Evolutionary conservation across 208 protist genomes (phyloP).

Genomic region (Acanthamoeba culbertsoni): DNA sequence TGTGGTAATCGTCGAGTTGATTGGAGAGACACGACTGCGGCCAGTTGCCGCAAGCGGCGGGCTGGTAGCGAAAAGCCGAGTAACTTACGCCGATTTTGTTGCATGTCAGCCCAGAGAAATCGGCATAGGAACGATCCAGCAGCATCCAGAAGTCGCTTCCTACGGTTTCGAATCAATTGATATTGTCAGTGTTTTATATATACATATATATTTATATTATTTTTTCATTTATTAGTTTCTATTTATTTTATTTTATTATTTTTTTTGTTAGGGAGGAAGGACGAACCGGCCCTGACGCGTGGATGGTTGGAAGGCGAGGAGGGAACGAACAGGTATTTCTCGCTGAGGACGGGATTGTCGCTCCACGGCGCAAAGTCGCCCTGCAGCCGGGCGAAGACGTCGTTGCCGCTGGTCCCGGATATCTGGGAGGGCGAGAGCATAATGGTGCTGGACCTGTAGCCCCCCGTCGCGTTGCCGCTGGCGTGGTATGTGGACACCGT

Average conservation of each 20-base stretch:
- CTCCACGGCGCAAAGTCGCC: constrained; percentile 45
- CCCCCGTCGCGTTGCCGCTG: neutral
- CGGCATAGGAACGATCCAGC: neutral
- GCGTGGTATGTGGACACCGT: neutral
- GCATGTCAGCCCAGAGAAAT: constrained; percentile 22
- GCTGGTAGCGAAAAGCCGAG: constrained; percentile 27
- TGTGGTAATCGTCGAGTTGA: constrained; percentile 8
- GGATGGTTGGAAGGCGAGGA: neutral
- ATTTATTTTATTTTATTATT: neutral
- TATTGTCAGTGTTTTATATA: neutral
- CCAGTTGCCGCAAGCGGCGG: neutral
- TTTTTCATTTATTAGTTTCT: neutral
- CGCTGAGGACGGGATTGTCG: constrained; percentile 12
- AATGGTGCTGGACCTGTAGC: neutral
- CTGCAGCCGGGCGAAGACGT: neutral
- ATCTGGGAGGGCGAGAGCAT: neutral
- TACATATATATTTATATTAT: too few species aligned
- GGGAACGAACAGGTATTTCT: constrained; percentile 9
- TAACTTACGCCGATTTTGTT: constrained; percentile 49
- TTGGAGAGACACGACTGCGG: neutral
- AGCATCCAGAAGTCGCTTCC: constrained; percentile 25
- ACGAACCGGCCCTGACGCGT: neutral
- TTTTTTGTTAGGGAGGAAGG: neutral
- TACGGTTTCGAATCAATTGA: neutral
- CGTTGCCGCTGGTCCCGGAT: neutral